These are phyloP conservation scores for Fusarium xyrophilum DNA, from an alignment of 2,329 filamentous ascomycete genomes.

Conservation along the genomic window DNA sequence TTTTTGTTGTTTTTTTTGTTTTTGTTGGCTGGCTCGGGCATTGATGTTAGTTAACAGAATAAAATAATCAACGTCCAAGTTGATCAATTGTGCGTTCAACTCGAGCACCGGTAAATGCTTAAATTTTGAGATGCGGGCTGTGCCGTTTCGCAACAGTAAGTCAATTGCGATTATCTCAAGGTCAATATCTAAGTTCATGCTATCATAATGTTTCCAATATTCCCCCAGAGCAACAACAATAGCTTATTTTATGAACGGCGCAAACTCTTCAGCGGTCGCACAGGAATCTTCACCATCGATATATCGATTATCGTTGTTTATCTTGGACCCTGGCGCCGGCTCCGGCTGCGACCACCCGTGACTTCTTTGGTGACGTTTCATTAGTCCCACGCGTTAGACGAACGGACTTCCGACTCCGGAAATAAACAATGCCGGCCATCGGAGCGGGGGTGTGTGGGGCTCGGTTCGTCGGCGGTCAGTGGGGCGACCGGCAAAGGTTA, in stretches of 20 bases:
- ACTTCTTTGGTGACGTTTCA: conserved; percentile 10
- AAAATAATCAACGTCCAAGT: neutral
- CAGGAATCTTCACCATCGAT: neutral
- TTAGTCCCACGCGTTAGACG: conserved; percentile 9
- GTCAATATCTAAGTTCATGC: neutral
- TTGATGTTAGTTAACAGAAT: conserved; percentile 12
- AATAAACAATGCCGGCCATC: conserved; percentile 28
- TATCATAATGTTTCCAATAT: neutral
- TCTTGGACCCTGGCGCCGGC: neutral
- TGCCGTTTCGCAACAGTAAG: neutral
- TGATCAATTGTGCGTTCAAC: neutral
- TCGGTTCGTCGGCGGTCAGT: conserved; percentile 14
- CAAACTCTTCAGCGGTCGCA: neutral
- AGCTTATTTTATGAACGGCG: neutral
- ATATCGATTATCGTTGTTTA: conserved; percentile 31
- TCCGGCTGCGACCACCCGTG: conserved; percentile 23
- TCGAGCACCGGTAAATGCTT: neutral
- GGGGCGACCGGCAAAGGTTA: conserved; percentile 1
- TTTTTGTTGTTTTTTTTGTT: neutral
- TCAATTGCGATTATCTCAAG: neutral
- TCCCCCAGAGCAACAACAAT: neutral
- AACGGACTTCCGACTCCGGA: conserved; percentile 24
- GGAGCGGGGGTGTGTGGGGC: conserved; percentile 21
- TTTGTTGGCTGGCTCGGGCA: neutral
- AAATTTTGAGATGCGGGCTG: neutral